Base-by-base conservation (phyloP, 495 filamentous ascomycete species). In the Xylaria flabelliformis region DNA sequence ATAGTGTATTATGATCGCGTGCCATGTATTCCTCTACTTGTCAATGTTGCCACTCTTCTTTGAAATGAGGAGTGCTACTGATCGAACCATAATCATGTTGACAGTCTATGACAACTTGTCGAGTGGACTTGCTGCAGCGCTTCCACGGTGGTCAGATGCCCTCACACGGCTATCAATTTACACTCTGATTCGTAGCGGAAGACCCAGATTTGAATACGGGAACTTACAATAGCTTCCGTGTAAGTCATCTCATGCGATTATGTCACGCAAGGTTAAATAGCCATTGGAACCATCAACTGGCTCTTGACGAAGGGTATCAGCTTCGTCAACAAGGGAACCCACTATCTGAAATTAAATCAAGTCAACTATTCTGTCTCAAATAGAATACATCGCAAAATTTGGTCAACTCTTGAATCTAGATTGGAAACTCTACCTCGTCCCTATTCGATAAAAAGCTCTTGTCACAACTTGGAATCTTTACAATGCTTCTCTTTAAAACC, bases 181-280 rank as follows among this genome's bases (percentile, higher is more conserved):
- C 17, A 36, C 32, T 39, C 29, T 10, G 4, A 3, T 55, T 5
- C 21, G 21, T 55, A 3, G 4, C 29, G 0, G 10, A 7, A 2
- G 51, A 2, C 3, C 24, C 12, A 5, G 0, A 29, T 7, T 34
- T 13, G 36, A n/a, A 61, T 0, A 1, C n/a, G 19, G 36, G 8
- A 19, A 9, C 32, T n/a, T 24, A 15, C 24, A 10, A 39, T 24
- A 61, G 29, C 6, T 61, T 36, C 36, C 15, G 1, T 19, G 5
- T 39, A 10, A 32, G 36, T 39, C 56, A 19, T 39, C 4, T 32
- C 6, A 36, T 61, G 17, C 7, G 13, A 21, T 39, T 61, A 17
- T 39, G 29, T 61, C 32, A 61, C n/a, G n/a, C 29, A 39, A 61
- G 56, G 56, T 61, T 55, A 55, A 55, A 55, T 55, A 55, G 51